Evolutionary conservation across 306 rosid genomes (phyloP), one percentile per base, ranked within the genome.

Genomic region (Oemleria cerasiformis): DNA sequence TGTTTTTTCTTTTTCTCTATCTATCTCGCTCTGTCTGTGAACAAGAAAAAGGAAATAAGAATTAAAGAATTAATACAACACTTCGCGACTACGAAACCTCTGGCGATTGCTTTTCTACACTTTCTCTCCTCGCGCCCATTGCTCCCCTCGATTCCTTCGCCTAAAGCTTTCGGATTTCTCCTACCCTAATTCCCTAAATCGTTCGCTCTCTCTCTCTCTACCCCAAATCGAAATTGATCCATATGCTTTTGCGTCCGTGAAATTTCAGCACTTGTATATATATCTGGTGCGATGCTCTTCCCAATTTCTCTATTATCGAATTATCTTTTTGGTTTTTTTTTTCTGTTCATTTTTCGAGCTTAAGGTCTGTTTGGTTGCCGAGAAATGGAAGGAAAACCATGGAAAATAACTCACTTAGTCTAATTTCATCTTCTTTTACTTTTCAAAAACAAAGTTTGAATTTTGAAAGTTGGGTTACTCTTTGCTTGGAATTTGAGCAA

Each of bases 71-170:
- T 30, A 30, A 30, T 30, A 30, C 36, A 30, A 30, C 36, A 30
- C 16, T 5, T 55, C 60, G 60, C 17, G 15, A 53, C 21, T n/a
- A n/a, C 21, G 6, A 51, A 17, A 7, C 57, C 8, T 53, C 36
- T 53, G n/a, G 25, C 19, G 38, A 21, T 56, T 56, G 23, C 61
- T 8, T 56, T 19, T 56, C 54, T 59, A 74, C 44, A 21, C 67
- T 40, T 71, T 68, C 44, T 55, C 38, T 75, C 55, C 77, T 34
- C 40, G 38, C 40, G 73, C 77, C 62, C 67, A 0, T 82, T 14
- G 3, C 67, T 66, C 73, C 67, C 10, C 58, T 79, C 73, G 90
- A 78, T 81, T 86, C 69, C 83, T 40, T 82, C 86, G 84, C 82
- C 84, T 58, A 23, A 10, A 20, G 9, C 80, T 78, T 73, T 64